A percentile compares a stretch with the other conserved stretches of the same genome.
Evolutionary conservation across 495 filamentous ascomycete genomes (phyloP).

Genomic region (Hypoxylon intermedium): DNA sequence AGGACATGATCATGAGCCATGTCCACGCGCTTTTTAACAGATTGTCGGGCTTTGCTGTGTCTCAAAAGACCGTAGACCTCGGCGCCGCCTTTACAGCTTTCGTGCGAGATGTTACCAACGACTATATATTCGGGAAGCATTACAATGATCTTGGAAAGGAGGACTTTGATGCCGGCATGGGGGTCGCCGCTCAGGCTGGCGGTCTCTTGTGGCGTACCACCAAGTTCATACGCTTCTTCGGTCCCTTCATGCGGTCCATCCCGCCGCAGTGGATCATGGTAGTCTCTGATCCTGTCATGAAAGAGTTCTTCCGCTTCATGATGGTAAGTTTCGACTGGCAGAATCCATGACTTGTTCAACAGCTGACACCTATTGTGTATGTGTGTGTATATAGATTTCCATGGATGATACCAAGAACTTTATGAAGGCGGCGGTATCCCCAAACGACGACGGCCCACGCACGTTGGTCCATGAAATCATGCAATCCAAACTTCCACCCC

Average conservation of each 20-base stretch:
- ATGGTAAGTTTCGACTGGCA: conserved; percentile 23
- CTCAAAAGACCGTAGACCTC: conserved; percentile 34
- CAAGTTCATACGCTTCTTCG: conserved; percentile 42
- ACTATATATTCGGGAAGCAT: conserved; percentile 41
- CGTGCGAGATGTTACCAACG: conserved; percentile 36
- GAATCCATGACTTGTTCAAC: background rate
- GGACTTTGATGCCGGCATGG: conserved; percentile 38
- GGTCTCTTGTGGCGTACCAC: conserved; percentile 42
- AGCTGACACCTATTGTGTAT: conserved; percentile 6
- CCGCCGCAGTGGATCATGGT: conserved; percentile 36
- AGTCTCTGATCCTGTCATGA: conserved; percentile 27
- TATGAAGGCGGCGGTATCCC: conserved; percentile 20
- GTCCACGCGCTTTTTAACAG: conserved; percentile 35
- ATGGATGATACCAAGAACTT: conserved; percentile 24
- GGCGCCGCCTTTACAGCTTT: conserved; percentile 45
- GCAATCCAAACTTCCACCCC: conserved; percentile 39
- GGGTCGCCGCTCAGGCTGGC: conserved; percentile 14
- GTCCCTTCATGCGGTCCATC: conserved; percentile 35
- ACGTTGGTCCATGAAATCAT: conserved; percentile 43
- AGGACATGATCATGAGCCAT: conserved; percentile 36
- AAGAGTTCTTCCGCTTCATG: conserved; percentile 36
- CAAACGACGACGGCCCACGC: conserved; percentile 26
- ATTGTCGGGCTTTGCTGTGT: conserved; percentile 24
- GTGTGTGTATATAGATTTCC: conserved; percentile 8
- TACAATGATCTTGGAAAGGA: conserved; percentile 40